Evolutionary conservation across 2,329 filamentous ascomycete genomes (phyloP).

Genomic region (Colletotrichum falcatum): DNA sequence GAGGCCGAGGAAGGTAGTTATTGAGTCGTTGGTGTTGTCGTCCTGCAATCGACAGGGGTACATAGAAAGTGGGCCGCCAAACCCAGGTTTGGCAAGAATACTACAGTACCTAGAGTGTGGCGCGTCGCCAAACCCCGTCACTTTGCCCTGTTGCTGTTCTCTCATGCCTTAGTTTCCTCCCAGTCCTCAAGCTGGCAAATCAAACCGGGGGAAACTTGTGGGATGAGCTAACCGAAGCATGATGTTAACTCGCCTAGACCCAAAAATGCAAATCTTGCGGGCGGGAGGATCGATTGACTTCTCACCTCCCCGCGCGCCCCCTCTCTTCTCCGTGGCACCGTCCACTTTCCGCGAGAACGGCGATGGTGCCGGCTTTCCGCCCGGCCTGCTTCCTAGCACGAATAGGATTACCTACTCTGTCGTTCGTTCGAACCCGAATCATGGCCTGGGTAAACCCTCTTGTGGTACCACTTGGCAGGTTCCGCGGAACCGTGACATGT

Average conservation of each 20-base stretch:
- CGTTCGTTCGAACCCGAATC: slow-evolving; percentile 4
- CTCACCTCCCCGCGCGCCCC: neutral
- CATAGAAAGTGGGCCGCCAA: slow-evolving; percentile 29
- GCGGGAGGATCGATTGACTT: slow-evolving; percentile 34
- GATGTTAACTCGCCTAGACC: slow-evolving; percentile 5
- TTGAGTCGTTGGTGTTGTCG: slow-evolving; percentile 18
- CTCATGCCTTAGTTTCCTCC: too few relatives aligned
- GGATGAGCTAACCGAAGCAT: neutral
- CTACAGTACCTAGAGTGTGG: too few relatives aligned
- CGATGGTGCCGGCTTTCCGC: slow-evolving; percentile 2
- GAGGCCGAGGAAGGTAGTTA: neutral
- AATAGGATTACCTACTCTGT: too few relatives aligned
- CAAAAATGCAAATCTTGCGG: neutral
- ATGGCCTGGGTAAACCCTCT: slow-evolving; percentile 14
- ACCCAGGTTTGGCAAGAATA: neutral
- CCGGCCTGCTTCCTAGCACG: too few relatives aligned
- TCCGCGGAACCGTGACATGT: slow-evolving; percentile 9
- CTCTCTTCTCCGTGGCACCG: neutral
- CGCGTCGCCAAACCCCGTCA: neutral
- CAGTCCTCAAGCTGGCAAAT: neutral
- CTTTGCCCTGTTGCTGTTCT: neutral
- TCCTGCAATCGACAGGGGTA: slow-evolving; percentile 12
- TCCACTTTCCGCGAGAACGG: neutral
- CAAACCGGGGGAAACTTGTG: slow-evolving; percentile 1
- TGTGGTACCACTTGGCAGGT: neutral